Evolutionary conservation across 2,329 filamentous ascomycete genomes (phyloP), one percentile per base, ranked within the genome.

Genomic region (Diaporthe longicolla): DNA sequence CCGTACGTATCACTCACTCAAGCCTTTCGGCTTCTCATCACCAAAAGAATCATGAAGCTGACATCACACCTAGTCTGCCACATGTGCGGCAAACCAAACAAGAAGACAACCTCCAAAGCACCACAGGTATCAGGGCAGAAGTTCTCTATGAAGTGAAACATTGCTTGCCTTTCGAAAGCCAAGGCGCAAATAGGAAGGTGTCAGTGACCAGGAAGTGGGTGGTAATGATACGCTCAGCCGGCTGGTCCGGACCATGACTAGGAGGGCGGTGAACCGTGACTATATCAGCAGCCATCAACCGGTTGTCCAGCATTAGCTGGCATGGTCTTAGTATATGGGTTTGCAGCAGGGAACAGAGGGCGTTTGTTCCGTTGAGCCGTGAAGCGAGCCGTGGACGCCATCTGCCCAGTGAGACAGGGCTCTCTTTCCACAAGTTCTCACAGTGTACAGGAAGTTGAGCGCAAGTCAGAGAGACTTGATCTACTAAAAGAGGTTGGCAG

Each of bases 71-170:
- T 71, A 92, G 90, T 87, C 4, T 93, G 91, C 79, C 85, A 90
- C 24, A 90, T 92, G 83, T 93, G 91, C 78, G 91, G 91, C 52
- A 92, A 92, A 80, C 83, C 87, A 15, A 88, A 88, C 77, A 87
- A 87, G 37, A 86, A 87, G 75, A 79, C 85, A 29, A 88, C 85
- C 55, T 79, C 84, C 7, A 84, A 85, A 13, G 88, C 87, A 10
- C 89, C 90, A 7, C 82, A 87, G 6, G 85, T 93, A 15, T 84
- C 88, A 59, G 90, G 89, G 1, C 89, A 92, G 79, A 92, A 92
- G 78, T 91, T 90, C 77, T 90, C 89, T 1, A 76, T 91, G 73
- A 92, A 92, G 80, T 92, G 82, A 87, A 48, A 8, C 11, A 24
- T 15, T 32, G 6, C 40, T 1, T 43, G 2, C 32, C 19, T 19